These are phyloP conservation scores for Blastomyces percursus DNA, from an alignment of 2,329 filamentous ascomycete species.

Conservation along the genomic window DNA sequence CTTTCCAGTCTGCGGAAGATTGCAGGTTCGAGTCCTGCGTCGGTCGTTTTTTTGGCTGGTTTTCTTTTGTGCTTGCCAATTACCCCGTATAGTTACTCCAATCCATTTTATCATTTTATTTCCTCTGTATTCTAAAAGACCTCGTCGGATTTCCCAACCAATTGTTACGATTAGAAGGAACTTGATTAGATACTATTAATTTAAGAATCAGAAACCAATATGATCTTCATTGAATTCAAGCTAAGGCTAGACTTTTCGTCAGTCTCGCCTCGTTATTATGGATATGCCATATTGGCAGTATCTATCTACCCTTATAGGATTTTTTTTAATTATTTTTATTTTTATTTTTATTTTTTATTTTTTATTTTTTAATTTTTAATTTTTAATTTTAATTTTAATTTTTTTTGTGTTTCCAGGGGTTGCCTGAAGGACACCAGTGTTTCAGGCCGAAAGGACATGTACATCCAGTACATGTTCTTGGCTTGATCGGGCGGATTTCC, in stretches of 20 bases:
- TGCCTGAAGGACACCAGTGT: neutral
- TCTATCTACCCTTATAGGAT: neutral
- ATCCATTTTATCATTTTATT: too few species aligned
- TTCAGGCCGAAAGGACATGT: neutral
- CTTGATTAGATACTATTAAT: neutral
- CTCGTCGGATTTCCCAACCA: too few species aligned
- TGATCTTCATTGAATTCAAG: neutral
- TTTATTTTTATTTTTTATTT: too few species aligned
- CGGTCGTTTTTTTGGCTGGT: conserved; percentile 9
- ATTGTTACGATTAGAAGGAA: neutral
- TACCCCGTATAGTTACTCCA: too few species aligned
- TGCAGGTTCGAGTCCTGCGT: conserved; percentile 16
- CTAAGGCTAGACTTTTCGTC: neutral
- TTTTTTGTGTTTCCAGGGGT: neutral
- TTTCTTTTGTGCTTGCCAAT: neutral
- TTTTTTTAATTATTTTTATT: too few species aligned
- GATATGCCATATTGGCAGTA: neutral
- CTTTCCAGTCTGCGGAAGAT: conserved; percentile 13
- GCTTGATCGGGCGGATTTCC: neutral
- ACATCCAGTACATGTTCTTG: neutral
- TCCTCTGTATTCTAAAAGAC: too few species aligned
- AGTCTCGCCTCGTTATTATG: neutral
- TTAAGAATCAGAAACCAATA: neutral
- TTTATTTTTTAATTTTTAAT: too few species aligned
- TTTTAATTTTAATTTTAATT: too few species aligned